Evolutionary conservation across 2,329 filamentous ascomycete species (phyloP), one percentile per base, ranked within the genome.

Genomic region (Thelonectria blattea): DNA sequence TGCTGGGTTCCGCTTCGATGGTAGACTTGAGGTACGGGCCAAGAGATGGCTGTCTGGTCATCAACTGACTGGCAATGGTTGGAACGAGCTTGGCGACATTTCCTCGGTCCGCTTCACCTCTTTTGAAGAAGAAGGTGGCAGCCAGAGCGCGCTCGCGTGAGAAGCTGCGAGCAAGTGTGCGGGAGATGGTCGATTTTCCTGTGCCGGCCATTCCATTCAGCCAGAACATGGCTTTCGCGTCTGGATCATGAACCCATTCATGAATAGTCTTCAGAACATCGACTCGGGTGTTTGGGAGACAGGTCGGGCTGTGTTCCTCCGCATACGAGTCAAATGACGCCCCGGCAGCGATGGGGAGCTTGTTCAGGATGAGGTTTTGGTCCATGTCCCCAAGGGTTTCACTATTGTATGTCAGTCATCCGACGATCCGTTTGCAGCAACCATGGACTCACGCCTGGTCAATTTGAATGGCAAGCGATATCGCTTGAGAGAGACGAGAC

Each of bases 31-130:
- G 56, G 22, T 65, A 45, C 4, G 45, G 56, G 1, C 63, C 69
- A 3, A 80, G 48, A 2, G 57, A 49, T 22, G 76, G 75, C 10
- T 75, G 56, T 7, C 58, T 63, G 0, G 18, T 27, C 2, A 71
- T 65, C 4, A 81, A 67, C 49, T 80, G 72, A 14, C 56, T 56
- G 7, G 75, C 73, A 34, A 83, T 68, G 1, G 79, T 81, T 1
- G 77, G 66, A 20, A 82, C 72, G 42, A 83, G 72, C 52, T 68
- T 72, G 14, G 62, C 62, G 1, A 74, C 72, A 47, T 72, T 72
- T 3, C 75, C 73, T 27, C 76, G 73, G 63, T 80, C 76, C 4
- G 64, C 68, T 56, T 78, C 77, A 2, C 75, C 77, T 61, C 71
- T 75, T 55, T 78, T 79, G 53, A 61, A 61, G 49, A 61, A 58